A percentile compares a stretch with the other conserved stretches of the same genome.
These are phyloP conservation scores for Leptodermis oblonga DNA, from an alignment of 257 asterid genomes.

Conservation along the genomic window DNA sequence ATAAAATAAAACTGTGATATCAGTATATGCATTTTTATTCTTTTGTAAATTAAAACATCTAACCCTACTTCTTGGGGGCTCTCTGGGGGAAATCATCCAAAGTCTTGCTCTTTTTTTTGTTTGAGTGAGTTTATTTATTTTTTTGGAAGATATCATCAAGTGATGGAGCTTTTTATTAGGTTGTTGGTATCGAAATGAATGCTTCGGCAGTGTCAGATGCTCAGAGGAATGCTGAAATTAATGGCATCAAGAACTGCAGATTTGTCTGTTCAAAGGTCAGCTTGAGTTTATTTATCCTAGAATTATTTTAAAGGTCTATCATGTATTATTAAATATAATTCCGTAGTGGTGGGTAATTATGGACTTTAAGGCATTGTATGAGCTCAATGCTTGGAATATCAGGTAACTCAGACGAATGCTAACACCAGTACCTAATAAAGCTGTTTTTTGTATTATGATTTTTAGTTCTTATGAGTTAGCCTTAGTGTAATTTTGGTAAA, in stretches of 20 bases:
- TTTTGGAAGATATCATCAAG: slow-evolving; percentile 1
- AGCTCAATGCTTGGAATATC: neutral
- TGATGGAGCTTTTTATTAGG: slow-evolving; percentile 41
- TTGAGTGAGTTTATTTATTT: too few species aligned
- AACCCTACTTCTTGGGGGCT: neutral
- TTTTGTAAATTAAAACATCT: neutral
- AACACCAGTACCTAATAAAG: neutral
- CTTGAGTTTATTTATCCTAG: slow-evolving; percentile 13
- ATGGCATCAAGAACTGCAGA: slow-evolving; percentile 81
- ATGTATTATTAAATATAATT: neutral
- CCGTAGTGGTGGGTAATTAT: neutral
- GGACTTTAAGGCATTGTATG: neutral
- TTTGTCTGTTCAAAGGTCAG: slow-evolving; percentile 91
- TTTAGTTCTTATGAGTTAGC: neutral
- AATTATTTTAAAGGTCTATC: slow-evolving; percentile 10
- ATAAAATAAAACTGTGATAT: neutral
- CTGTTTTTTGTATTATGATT: neutral
- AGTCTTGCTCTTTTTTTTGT: neutral
- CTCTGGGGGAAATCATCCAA: neutral
- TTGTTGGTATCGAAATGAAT: slow-evolving; percentile 97
- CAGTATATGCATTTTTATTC: neutral
- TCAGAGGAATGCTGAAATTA: slow-evolving; percentile 83
- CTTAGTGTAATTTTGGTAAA: neutral
- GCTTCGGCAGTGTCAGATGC: slow-evolving; percentile 96
- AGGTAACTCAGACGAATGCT: neutral